Evolutionary conservation across 2,329 filamentous ascomycete species (phyloP).

Genomic region (Scedosporium aurantiacum): DNA sequence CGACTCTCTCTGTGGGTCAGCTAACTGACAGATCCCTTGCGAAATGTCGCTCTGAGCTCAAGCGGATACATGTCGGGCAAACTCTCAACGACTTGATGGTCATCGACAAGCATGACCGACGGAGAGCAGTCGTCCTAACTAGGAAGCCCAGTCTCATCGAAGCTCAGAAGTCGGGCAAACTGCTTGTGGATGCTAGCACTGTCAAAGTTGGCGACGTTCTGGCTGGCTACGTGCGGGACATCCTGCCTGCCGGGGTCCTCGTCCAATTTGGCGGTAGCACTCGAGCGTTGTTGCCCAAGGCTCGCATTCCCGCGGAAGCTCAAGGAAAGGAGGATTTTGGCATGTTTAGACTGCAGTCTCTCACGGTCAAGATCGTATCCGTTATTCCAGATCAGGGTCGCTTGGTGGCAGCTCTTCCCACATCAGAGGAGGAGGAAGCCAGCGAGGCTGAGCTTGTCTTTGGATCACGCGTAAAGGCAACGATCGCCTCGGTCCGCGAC

Average conservation of each 20-base stretch:
- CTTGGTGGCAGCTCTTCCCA: constrained; percentile 44
- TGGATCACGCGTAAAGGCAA: constrained; percentile 65
- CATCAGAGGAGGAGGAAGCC: constrained; percentile 33
- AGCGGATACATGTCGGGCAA: constrained; percentile 76
- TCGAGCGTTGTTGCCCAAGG: constrained; percentile 69
- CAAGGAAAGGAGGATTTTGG: constrained; percentile 64
- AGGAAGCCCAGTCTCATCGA: constrained; percentile 76
- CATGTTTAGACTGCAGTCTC: constrained; percentile 62
- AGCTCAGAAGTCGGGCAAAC: constrained; percentile 57
- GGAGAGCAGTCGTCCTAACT: constrained; percentile 63
- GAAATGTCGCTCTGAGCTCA: constrained; percentile 66
- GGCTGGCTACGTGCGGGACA: constrained; percentile 74
- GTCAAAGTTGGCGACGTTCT: constrained; percentile 57
- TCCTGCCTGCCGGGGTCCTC: constrained; percentile 71
- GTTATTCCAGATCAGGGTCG: constrained; percentile 60
- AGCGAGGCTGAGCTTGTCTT: constrained; percentile 60
- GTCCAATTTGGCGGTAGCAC: constrained; percentile 76
- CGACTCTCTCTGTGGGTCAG: constrained; percentile 64
- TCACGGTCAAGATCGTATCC: constrained; percentile 61
- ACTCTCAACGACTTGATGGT: constrained; percentile 72
- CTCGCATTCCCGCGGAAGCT: constrained; percentile 61
- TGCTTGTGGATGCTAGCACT: constrained; percentile 63
- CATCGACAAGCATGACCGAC: constrained; percentile 72
- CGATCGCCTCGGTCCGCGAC: constrained; percentile 72
- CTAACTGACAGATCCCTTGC: constrained; percentile 73